Conservation (phyloP, 306 rosid species). For the Glycine tomentella region DNA sequence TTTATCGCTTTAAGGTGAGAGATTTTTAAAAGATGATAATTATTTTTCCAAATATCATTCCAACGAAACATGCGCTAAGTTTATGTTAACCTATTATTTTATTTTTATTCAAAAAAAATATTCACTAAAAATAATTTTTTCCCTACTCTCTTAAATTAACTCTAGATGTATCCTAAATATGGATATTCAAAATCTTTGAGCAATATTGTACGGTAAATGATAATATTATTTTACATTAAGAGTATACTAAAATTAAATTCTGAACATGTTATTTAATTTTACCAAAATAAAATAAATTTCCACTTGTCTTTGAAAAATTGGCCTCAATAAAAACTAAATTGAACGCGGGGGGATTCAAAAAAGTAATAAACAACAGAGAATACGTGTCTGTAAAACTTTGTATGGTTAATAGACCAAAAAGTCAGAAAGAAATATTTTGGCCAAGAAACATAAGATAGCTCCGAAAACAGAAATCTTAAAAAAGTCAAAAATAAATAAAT, state of each 20-base stretch:
- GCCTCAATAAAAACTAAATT: neutral
- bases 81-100: no score
- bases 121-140: neutral
- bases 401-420: slow-evolving; percentile 1
- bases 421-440: neutral
- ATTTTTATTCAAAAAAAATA: neutral
- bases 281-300: neutral
- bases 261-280: neutral
- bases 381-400: neutral
- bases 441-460: neutral
- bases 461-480: neutral
- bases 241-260: neutral
- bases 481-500: neutral
- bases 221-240: neutral
- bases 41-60: neutral
- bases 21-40: no score
- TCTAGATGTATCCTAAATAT: neutral
- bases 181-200: neutral
- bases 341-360: neutral
- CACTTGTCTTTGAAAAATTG: neutral
- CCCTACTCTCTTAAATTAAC: no score
- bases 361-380: neutral
- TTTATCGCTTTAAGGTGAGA: neutral
- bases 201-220: no score
- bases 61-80: no score